phyloP scores from a whole-genome alignment of 768 basidiomycete species.

The Mycena venus region DNA sequence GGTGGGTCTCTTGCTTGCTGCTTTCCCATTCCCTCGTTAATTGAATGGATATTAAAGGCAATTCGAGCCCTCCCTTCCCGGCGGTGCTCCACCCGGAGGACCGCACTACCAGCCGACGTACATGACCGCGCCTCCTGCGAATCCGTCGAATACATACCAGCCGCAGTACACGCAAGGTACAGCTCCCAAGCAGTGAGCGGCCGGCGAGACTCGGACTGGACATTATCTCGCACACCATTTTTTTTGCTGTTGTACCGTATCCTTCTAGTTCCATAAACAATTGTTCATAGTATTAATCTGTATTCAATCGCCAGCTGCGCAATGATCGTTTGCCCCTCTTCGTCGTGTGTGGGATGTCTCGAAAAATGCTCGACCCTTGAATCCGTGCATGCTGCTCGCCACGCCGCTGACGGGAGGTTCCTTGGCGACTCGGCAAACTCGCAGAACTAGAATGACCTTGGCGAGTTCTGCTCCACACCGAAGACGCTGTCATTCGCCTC shows the following conservation, averaged over 20 bases:
- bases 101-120: slow-evolving; percentile 9
- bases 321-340: too few species aligned
- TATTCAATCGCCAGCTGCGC: not conserved
- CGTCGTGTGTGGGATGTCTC: too few species aligned
- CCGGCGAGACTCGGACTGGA: not conserved
- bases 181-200: not conserved
- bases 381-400: too few species aligned
- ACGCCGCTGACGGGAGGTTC: too few species aligned
- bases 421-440: too few species aligned
- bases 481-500: too few species aligned
- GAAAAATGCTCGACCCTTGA: too few species aligned
- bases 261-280: not conserved
- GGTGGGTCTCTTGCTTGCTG: not conserved
- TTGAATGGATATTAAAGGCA: not conserved
- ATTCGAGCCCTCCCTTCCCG: slow-evolving; percentile 1
- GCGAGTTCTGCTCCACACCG: too few species aligned
- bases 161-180: not conserved
- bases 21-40: not conserved
- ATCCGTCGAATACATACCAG: not conserved
- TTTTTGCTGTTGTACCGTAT: too few species aligned
- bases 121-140: not conserved
- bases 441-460: too few species aligned
- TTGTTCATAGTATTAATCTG: not conserved
- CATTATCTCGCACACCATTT: not conserved
- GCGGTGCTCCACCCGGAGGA: not conserved